Conservation (phyloP, 768 basidiomycete genomes). For the Solioccasus polychromus region DNA sequence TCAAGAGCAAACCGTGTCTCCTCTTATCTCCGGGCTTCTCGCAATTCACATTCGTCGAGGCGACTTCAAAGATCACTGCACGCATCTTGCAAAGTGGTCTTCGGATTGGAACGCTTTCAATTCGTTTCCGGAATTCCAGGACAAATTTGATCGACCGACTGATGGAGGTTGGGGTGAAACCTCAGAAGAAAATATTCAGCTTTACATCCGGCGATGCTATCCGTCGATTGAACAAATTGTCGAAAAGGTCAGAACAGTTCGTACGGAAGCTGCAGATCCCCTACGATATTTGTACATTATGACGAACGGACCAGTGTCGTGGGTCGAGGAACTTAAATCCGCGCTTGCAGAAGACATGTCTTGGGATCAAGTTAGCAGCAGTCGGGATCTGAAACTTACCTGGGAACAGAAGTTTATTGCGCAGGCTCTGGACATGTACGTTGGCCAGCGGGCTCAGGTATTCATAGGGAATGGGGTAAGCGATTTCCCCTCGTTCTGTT, state of each 20-base stretch:
- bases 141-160: slow-evolving; percentile 34
- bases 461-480: slow-evolving; percentile 56
- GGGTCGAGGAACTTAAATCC: slow-evolving; percentile 40
- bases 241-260: slow-evolving; percentile 35
- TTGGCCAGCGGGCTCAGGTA: slow-evolving; percentile 45
- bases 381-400: slow-evolving; percentile 41
- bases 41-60: slow-evolving; percentile 53
- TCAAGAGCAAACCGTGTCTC: slow-evolving; percentile 2
- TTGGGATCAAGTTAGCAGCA: slow-evolving; percentile 44
- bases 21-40: slow-evolving; percentile 39
- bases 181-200: slow-evolving; percentile 17
- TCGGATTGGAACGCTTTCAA: slow-evolving; percentile 46
- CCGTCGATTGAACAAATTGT: slow-evolving; percentile 45
- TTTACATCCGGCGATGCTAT: slow-evolving; percentile 40
- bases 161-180: slow-evolving; percentile 17
- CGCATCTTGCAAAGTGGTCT: slow-evolving; percentile 32
- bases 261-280: slow-evolving; percentile 15
- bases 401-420: slow-evolving; percentile 42
- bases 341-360: slow-evolving; percentile 29
- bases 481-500: not conserved
- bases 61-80: slow-evolving; percentile 47
- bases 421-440: slow-evolving; percentile 50
- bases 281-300: slow-evolving; percentile 44
- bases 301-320: slow-evolving; percentile 43
- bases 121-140: slow-evolving; percentile 39